Percentiles rank a stretch among this genome's conserved stretches.
These are phyloP conservation scores for Parietichytrium sp. DNA, from an alignment of 108 stramenopile genomes.

Conservation along the genomic window DNA sequence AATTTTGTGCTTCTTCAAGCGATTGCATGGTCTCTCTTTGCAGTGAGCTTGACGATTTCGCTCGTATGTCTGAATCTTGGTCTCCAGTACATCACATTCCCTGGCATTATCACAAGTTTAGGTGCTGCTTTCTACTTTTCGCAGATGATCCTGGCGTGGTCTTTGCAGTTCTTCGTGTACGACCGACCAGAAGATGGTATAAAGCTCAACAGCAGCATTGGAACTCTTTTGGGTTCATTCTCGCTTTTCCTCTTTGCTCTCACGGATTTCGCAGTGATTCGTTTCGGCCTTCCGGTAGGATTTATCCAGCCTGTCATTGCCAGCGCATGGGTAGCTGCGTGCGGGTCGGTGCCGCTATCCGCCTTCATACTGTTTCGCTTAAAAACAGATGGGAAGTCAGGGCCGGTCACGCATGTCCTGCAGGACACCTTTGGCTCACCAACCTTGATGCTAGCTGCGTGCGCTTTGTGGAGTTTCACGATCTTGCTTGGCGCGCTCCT, in stretches of 20 bases:
- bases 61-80: background rate
- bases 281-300: background rate
- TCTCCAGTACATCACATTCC: background rate
- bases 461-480: conserved; percentile 32
- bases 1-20: conserved; percentile 24
- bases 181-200: background rate
- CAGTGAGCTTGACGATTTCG: background rate
- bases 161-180: background rate
- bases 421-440: background rate
- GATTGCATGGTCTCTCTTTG: conserved; percentile 6
- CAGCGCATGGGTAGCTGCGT: conserved; percentile 32
- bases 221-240: background rate
- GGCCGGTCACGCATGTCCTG: background rate
- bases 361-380: conserved; percentile 3
- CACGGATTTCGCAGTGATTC: conserved; percentile 14
- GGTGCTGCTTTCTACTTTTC: background rate
- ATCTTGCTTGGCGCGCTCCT: conserved; percentile 8
- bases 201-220: background rate
- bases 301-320: conserved; percentile 34
- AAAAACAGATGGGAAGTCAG: no score
- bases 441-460: background rate
- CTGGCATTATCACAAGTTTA: background rate
- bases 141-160: conserved; percentile 25
- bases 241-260: background rate
- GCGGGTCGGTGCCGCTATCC: conserved; percentile 19